phyloP scores from a whole-genome alignment of 805 yeast genomes.

The Yarrowia hollandica region DNA sequence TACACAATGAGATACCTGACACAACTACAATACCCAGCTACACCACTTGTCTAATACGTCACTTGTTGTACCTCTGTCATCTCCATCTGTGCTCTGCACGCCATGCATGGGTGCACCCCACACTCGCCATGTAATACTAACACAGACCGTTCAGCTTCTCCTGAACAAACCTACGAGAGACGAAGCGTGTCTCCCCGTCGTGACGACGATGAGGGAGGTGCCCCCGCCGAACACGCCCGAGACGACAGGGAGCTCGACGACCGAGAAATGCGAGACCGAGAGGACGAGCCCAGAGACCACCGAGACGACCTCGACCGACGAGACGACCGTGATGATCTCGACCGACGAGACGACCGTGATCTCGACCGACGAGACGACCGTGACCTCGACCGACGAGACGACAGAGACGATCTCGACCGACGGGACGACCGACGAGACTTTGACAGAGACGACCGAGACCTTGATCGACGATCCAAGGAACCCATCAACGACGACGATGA shows the following conservation, averaged over 20 bases:
- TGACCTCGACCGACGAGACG: conserved; percentile 12
- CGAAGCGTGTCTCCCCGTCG: conserved; percentile 35
- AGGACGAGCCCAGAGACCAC: conserved; percentile 15
- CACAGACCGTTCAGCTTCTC: conserved; percentile 30
- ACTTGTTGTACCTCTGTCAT: no score
- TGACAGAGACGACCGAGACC: conserved; percentile 20
- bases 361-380: conserved; percentile 39
- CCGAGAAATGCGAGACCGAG: background rate
- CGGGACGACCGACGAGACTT: conserved; percentile 29
- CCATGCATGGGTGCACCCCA: background rate
- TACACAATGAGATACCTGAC: no score
- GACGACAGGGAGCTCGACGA: conserved; percentile 16
- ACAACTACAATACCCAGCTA: no score
- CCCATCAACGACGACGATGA: conserved; percentile 34
- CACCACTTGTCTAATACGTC: no score
- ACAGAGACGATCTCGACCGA: conserved; percentile 23
- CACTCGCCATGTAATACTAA: background rate
- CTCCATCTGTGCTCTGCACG: no score
- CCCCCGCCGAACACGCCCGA: conserved; percentile 9
- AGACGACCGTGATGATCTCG: conserved; percentile 21
- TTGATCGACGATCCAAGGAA: conserved; percentile 15
- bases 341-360: conserved; percentile 22
- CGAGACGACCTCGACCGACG: conserved; percentile 17
- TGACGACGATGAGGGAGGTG: conserved; percentile 26
- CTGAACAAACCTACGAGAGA: conserved; percentile 34